These are phyloP conservation scores for Laetiporus sulphureus DNA, from an alignment of 1,284 basidiomycete species.

Conservation along the genomic window DNA sequence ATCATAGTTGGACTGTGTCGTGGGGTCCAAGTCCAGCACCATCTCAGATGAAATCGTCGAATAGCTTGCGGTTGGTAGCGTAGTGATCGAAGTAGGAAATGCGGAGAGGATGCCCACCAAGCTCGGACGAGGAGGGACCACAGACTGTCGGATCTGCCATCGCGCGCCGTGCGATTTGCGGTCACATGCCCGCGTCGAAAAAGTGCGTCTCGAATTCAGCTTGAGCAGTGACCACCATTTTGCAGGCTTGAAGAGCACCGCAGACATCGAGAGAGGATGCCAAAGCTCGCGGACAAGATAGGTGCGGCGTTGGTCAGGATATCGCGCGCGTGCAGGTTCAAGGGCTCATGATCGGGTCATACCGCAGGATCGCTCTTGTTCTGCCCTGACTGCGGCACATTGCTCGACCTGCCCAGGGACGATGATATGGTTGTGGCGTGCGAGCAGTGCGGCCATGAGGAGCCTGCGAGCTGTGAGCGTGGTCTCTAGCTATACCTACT, in stretches of 20 bases:
- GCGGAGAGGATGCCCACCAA: too few species aligned
- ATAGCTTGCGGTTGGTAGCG: too few species aligned
- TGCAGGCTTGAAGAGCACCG: neutral
- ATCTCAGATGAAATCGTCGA: conserved; percentile 5
- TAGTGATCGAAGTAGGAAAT: too few species aligned
- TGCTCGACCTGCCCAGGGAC: conserved; percentile 81
- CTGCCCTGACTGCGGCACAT: conserved; percentile 87
- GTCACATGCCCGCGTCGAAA: conserved; percentile 1
- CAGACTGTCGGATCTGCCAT: too few species aligned
- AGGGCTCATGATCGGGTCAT: neutral
- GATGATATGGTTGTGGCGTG: conserved; percentile 76
- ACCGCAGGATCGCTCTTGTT: conserved; percentile 83
- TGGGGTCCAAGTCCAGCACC: conserved; percentile 44
- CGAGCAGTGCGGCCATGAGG: conserved; percentile 82
- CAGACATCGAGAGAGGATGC: conserved; percentile 1
- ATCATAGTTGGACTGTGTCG: conserved; percentile 77
- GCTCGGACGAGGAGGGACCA: too few species aligned
- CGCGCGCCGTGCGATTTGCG: too few species aligned
- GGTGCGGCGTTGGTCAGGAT: conserved; percentile 13
- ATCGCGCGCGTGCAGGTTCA: neutral
- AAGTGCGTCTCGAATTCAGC: too few species aligned
- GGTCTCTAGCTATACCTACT: neutral
- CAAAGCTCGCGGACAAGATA: conserved; percentile 23
- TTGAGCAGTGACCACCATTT: too few species aligned
- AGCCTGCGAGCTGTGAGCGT: conserved; percentile 80